Evolutionary conservation across 139 green algal genomes (phyloP), one percentile per base, ranked within the genome.

Genomic region (Chlorella vulgaris): DNA sequence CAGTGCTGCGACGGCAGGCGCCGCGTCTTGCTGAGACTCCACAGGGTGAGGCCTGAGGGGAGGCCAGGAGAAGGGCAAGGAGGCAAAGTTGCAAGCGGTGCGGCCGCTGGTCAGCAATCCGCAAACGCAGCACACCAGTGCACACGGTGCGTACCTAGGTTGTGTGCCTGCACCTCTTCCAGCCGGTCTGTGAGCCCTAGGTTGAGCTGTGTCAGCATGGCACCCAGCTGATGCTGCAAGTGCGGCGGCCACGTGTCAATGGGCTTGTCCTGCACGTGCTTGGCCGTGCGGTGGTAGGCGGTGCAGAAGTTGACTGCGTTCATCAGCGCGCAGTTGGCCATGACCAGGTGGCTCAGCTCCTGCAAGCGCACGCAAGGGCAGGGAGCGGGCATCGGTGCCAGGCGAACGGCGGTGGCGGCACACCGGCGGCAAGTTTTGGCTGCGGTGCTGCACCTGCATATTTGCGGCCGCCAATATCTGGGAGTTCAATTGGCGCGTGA

Each of bases 251-350:
- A 76, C 13, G 33, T 0, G 28, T 83, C 77, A 3, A 22, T 8
- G 21, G 65, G 65, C 65, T 28, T 7, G 33, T 74, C 65, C 35
- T 74, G 77, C 36, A 36, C 1, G 39, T 77, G 66, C 65, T 50
- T 47, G 4, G 77, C 77, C 47, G 76, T 61, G 47, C 77, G 77
- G 28, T 83, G 77, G 65, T 83, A 83, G 24, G 77, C 77, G 1
- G 77, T 83, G 36, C 77, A 83, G 31, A 29, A 42, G 66, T 83
- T 83, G 65, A 83, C 66, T 0, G 65, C 26, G 28, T 69, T 83
- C 43, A 83, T 42, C 24, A 8, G 29, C n/a, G 22, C 42, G 50
- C 69, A 76, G 47, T 68, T 69, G 35, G 55, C 50, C 15, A 76
- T 5, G 35, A 76, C 47, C 28, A 60, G 5, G 4, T 68, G 77